A percentile compares a stretch with the other conserved stretches of the same genome.
These are phyloP conservation scores for Thalassiosira livingstoniorum DNA, from an alignment of 352 stramenopile genomes.

Conservation along the genomic window DNA sequence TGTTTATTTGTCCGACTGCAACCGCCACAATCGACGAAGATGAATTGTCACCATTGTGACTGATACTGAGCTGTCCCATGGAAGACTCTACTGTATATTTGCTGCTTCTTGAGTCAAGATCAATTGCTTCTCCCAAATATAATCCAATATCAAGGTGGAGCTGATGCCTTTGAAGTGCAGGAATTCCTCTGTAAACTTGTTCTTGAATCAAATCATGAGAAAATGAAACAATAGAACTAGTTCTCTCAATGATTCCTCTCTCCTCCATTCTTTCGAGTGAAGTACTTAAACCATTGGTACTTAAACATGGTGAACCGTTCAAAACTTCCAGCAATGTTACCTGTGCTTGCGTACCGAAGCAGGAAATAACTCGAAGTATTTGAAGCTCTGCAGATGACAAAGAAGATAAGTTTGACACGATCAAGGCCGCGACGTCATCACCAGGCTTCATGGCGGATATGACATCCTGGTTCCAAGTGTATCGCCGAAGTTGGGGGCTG, in stretches of 20 bases:
- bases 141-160: slow-evolving; percentile 27
- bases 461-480: slow-evolving; percentile 28
- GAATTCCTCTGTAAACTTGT: slow-evolving; percentile 15
- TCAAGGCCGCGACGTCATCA: slow-evolving; percentile 48
- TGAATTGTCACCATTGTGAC: no score
- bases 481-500: slow-evolving; percentile 34
- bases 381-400: slow-evolving; percentile 9
- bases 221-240: slow-evolving; percentile 10
- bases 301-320: not conserved
- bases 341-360: slow-evolving; percentile 53
- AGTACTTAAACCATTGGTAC: not conserved
- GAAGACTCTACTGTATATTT: no score
- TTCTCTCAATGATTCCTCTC: slow-evolving; percentile 20
- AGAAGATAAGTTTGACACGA: slow-evolving; percentile 38
- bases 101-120: no score
- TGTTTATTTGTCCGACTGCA: slow-evolving; percentile 33
- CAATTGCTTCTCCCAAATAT: no score
- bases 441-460: slow-evolving; percentile 26
- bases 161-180: not conserved
- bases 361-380: slow-evolving; percentile 36
- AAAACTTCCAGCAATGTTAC: slow-evolving; percentile 29
- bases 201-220: slow-evolving; percentile 35
- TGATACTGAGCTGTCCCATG: no score
- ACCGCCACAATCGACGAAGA: slow-evolving; percentile 8
- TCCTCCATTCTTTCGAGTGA: slow-evolving; percentile 9